Evolutionary conservation across 345 rosid species (phyloP).

Genomic region (Eucalyptus tenuipes): DNA sequence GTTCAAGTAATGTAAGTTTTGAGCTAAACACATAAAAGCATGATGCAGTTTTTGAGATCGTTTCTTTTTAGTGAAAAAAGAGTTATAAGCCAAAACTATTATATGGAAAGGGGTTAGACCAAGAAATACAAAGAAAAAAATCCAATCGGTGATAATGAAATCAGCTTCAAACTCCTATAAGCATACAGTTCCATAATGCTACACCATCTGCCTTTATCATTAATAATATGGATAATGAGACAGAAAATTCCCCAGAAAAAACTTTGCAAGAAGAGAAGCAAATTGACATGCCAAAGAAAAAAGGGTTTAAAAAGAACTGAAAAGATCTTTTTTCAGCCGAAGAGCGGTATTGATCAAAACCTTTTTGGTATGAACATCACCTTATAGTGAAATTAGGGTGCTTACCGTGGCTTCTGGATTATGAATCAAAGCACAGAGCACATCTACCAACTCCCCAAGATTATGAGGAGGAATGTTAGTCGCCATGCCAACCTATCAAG

Average conservation of each 20-base stretch:
- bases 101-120: not conserved
- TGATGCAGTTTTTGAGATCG: not conserved
- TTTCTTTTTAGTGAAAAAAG: not conserved
- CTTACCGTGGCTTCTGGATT: constrained; percentile 89
- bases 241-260: not conserved
- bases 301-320: not conserved
- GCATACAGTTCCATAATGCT: not conserved
- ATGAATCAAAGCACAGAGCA: constrained; percentile 78
- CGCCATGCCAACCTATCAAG: constrained; percentile 91
- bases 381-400: not conserved
- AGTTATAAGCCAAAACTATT: not conserved
- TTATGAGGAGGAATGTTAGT: constrained; percentile 98
- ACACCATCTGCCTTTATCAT: not conserved
- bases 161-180: not conserved
- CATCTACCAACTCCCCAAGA: constrained; percentile 94
- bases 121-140: not conserved
- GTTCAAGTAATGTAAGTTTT: not conserved
- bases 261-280: not conserved
- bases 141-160: not conserved
- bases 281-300: not conserved
- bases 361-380: not conserved
- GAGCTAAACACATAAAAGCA: not conserved
- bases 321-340: not conserved
- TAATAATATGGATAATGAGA: not conserved
- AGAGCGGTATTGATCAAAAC: not conserved